phyloP scores from a whole-genome alignment of 1,139 yeast species.

The Nadsonia commutata region DNA sequence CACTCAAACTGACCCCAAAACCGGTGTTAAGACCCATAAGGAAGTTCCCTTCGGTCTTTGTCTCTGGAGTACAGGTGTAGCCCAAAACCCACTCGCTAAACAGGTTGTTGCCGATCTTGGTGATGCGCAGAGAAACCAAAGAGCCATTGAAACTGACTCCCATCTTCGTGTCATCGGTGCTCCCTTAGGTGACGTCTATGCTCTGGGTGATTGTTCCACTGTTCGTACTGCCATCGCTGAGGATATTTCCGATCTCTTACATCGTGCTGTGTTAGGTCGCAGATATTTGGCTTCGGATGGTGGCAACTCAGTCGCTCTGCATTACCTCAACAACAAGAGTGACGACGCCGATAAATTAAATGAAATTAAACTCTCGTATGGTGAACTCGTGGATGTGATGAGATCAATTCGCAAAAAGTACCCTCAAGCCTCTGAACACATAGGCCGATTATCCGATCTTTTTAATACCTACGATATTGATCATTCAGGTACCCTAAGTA shows the following conservation, averaged over 20 bases:
- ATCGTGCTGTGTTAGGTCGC: slow-evolving; percentile 14
- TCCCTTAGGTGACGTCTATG: slow-evolving; percentile 47
- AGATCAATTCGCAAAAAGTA: slow-evolving; percentile 30
- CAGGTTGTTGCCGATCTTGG: slow-evolving; percentile 31
- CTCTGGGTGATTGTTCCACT: slow-evolving; percentile 55
- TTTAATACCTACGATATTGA: slow-evolving; percentile 36
- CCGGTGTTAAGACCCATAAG: slow-evolving; percentile 28
- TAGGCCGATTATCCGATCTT: slow-evolving; percentile 33
- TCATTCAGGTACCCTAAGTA: slow-evolving; percentile 32
- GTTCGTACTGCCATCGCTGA: slow-evolving; percentile 32
- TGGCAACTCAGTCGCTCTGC: slow-evolving; percentile 10
- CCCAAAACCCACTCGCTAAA: slow-evolving; percentile 42
- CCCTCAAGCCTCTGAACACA: slow-evolving; percentile 45
- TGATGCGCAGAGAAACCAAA: slow-evolving; percentile 35
- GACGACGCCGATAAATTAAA: slow-evolving; percentile 26
- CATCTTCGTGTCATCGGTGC: slow-evolving; percentile 49
- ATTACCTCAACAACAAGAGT: slow-evolving; percentile 9
- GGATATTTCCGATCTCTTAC: slow-evolving; percentile 31
- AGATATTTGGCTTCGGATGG: slow-evolving; percentile 14
- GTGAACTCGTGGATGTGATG: slow-evolving; percentile 33
- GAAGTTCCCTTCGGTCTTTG: slow-evolving; percentile 47
- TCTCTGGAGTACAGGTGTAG: slow-evolving; percentile 57
- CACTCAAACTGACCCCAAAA: slow-evolving; percentile 25
- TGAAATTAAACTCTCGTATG: slow-evolving; percentile 31
- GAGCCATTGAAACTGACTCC: slow-evolving; percentile 55